These are phyloP conservation scores for Lotus japonicus DNA, from an alignment of 306 rosid genomes.

Conservation along the genomic window DNA sequence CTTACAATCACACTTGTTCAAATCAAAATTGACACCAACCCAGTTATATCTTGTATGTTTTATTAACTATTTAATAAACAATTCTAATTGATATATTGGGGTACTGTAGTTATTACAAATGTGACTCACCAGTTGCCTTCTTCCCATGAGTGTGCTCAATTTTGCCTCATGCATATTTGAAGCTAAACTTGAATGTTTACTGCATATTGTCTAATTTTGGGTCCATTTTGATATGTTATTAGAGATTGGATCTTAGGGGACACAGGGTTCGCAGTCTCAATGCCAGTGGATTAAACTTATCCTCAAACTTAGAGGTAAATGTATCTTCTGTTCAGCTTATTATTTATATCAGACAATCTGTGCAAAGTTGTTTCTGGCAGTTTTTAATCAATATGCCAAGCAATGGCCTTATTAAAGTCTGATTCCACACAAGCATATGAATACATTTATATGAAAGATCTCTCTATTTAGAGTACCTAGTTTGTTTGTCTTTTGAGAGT, in stretches of 20 bases:
- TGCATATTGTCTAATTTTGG: constrained; percentile 17
- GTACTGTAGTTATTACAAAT: neutral
- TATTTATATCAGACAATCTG: constrained; percentile 1
- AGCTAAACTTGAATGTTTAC: neutral
- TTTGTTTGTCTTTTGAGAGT: constrained; percentile 8
- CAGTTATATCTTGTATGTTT: neutral
- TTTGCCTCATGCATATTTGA: constrained; percentile 9
- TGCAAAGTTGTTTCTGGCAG: neutral
- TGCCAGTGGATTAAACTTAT: constrained; percentile 86
- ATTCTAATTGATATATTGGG: constrained; percentile 9
- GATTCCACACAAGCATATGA: neutral
- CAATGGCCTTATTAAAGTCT: neutral
- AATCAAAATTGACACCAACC: neutral
- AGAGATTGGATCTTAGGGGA: constrained; percentile 98
- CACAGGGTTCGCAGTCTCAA: constrained; percentile 90
- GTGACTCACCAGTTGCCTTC: neutral
- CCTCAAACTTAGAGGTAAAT: constrained; percentile 86
- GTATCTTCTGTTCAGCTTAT: neutral
- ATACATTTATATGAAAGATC: constrained; percentile 1
- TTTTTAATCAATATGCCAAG: neutral
- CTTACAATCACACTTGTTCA: neutral
- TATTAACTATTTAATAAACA: neutral
- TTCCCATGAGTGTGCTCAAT: neutral
- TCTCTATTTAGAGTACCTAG: neutral
- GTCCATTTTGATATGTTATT: constrained; percentile 24